Base-by-base conservation (phyloP, 805 yeast genomes). In the Teunomyces pallodes region DNA sequence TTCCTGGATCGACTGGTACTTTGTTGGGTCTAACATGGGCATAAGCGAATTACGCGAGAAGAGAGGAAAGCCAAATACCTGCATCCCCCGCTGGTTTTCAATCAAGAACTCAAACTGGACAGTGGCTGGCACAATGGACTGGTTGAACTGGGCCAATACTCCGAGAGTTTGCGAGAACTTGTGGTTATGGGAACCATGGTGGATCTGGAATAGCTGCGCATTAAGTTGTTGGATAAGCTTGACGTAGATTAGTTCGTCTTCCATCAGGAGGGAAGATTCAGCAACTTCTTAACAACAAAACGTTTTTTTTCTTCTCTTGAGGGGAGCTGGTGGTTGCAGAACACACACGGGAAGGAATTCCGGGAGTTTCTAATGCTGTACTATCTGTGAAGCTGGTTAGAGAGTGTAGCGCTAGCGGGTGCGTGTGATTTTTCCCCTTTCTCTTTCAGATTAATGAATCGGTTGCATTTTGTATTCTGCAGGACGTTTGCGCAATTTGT, bases 1-100 rank as follows among this genome's bases (percentile, higher is more conserved):
- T 1, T 82, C 83, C 31, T 68, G 62, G 12, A 77, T 48, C 27
- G 73, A 69, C 57, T 77, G 82, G 51, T 59, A 79, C 48, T 65
- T 67, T 1, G 81, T 73, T 2, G 84, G 85, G 54, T 80, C 85
- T 3, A 80, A 43, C 0, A 76, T 60, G 2, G 80, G 78, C 5
- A 80, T 47, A 33, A 80, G 61, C 1, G 82, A 69, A 38, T 75
- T 69, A 36, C 69, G 64, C 31, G 78, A 68, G 53, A 71, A 80
- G 41, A 78, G 49, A 2, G 82, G 81, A 2, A 76, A 75, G 2
- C 84, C 84, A 59, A 79, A 75, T 10, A 78, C 32, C 42, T 75
- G 76, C 44, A 76, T 57, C 0, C 85, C 85, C 17, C 85, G 64
- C 57, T 80, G 83, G 54, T 80, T 80, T 53, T 80, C 84, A 6